Conservation (phyloP, 306 rosid species). For the Dalbergia cochinchinensis region DNA sequence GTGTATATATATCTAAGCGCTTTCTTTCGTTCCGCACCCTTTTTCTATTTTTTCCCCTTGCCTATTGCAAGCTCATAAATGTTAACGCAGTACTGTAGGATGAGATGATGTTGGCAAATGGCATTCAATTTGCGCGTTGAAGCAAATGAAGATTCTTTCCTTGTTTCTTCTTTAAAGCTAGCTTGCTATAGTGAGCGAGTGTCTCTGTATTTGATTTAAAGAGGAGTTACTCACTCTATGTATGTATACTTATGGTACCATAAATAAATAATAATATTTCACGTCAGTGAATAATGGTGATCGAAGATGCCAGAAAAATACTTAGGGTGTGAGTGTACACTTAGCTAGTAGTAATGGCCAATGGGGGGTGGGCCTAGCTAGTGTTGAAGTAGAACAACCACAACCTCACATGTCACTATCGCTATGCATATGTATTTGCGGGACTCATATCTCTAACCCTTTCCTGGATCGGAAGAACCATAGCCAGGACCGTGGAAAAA, state of each 20-base stretch:
- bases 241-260: neutral
- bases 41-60: neutral
- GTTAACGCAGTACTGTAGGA: neutral
- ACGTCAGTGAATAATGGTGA: neutral
- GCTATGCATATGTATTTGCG: neutral
- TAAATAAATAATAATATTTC: neutral
- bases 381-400: neutral
- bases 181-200: neutral
- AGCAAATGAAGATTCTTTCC: slow-evolving; percentile 29
- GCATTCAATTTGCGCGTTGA: neutral
- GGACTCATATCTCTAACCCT: neutral
- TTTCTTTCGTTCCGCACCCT: too few relatives aligned
- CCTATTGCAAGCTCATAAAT: neutral
- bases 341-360: neutral
- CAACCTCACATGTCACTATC: neutral
- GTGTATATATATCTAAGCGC: too few relatives aligned
- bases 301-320: neutral
- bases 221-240: neutral
- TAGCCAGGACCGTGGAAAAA: neutral
- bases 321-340: slow-evolving; percentile 15
- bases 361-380: neutral
- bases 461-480: neutral
- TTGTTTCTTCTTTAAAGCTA: neutral
- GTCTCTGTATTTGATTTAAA: neutral
- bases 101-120: neutral